Evolutionary conservation across 306 rosid genomes (phyloP), one percentile per base, ranked within the genome.

Genomic region (Rubus idaeus): DNA sequence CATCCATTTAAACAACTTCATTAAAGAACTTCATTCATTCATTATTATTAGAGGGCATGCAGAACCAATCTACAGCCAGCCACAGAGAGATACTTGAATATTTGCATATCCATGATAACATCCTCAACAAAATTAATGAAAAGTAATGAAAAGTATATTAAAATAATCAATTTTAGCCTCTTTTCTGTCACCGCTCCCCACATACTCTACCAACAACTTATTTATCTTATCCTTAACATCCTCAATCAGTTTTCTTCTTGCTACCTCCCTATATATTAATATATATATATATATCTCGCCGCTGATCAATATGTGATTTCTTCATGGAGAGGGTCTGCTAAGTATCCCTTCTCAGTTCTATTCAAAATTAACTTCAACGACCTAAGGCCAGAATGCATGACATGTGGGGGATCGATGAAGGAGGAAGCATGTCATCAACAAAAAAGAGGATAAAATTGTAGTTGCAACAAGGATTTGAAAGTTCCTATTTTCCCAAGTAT

Each of bases 381-480:
- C 75, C 14, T 23, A 23, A 23, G 26, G n/a, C n/a, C n/a, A n/a
- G 26, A 23, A 1, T 23, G 26, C 26, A 23, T 23, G 26, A 23
- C 26, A 23, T 23, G 26, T 23, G 26, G 26, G 26, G 26, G 26
- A 23, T 23, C 26, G 1, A 23, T 23, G 26, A 23, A 23, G 26
- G 26, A 23, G 26, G 26, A 23, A 23, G 26, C 26, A 23, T 23
- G 26, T 23, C 26, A 23, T 23, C 26, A 23, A 90, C 71, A 88
- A 84, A 83, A 88, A 86, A 85, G 96, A 90, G 83, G 92, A 87
- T 40, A 23, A 23, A 1, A 1, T 23, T 90, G 84, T 13, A 85
- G 91, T 76, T 88, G 96, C 86, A 90, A 83, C 75, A 90, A 85
- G 26, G 91, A 90, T 66, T 80, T 90, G 81, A 88, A 90, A 78